Percentiles rank a stretch among this genome's conserved stretches.
Conservation (phyloP, 345 rosid species). For the Lepidium sativum region DNA sequence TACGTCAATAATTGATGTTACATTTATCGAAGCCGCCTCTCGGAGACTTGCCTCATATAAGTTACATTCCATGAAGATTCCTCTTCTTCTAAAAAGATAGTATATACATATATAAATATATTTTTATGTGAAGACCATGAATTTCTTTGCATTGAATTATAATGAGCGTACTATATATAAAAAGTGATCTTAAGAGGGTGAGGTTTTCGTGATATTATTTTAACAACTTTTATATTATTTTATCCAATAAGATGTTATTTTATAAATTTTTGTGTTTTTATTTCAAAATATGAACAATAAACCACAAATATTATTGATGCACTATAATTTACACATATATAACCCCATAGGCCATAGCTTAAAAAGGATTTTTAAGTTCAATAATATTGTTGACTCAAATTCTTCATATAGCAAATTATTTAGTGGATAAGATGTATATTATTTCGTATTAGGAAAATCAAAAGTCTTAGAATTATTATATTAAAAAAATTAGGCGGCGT, state of each 20-base stretch:
- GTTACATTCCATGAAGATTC: constrained; percentile 15
- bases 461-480: neutral
- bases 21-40: constrained; percentile 15
- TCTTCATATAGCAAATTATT: neutral
- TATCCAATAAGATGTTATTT: no score
- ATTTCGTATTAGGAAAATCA: neutral
- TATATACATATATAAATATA: no score
- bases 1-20: constrained; percentile 19
- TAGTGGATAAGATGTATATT: neutral
- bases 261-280: no score
- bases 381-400: constrained; percentile 6
- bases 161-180: no score
- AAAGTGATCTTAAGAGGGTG: no score
- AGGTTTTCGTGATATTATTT: no score
- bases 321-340: no score
- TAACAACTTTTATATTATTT: no score
- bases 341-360: no score
- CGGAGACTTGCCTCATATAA: neutral
- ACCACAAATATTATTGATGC: no score
- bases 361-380: neutral
- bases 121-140: neutral
- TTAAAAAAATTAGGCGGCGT: neutral
- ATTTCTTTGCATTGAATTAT: no score
- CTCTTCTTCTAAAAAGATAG: neutral
- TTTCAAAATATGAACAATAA: no score